Percentiles rank a stretch among this genome's conserved stretches.
These are phyloP conservation scores for Saturnispora zaruensis DNA, from an alignment of 805 yeast species.

Conservation along the genomic window DNA sequence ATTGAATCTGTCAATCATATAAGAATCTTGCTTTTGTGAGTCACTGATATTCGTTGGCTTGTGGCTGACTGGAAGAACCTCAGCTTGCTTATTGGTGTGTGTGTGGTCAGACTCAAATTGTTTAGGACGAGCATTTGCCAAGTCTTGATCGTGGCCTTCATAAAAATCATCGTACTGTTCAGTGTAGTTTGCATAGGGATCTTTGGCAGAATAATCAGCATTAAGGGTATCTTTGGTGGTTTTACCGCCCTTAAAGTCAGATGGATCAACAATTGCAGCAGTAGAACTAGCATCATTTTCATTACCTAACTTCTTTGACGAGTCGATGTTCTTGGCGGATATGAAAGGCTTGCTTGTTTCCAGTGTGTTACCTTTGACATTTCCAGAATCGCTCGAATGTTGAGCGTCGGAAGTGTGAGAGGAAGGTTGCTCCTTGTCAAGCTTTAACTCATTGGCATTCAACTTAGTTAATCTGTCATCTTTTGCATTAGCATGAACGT, in stretches of 20 bases:
- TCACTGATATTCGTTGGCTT: background rate
- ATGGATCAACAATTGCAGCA: background rate
- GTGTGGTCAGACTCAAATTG: background rate
- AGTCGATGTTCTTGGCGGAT: background rate
- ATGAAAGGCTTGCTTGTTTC: background rate
- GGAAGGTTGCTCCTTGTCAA: background rate
- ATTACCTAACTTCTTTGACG: background rate
- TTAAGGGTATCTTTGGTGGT: background rate
- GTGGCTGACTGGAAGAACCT: background rate
- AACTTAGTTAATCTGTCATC: background rate
- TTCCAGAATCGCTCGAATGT: background rate
- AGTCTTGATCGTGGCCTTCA: background rate
- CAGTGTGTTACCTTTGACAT: background rate
- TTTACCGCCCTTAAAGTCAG: background rate
- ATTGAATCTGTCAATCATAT: background rate
- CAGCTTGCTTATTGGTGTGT: background rate
- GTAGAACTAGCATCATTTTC: conserved; percentile 4
- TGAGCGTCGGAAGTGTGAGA: no score
- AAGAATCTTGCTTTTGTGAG: background rate
- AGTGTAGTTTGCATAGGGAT: conserved; percentile 1
- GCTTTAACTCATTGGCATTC: conserved; percentile 1
- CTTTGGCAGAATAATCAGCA: background rate
- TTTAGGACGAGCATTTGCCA: background rate
- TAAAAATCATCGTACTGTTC: conserved; percentile 4
- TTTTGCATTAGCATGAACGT: conserved; percentile 8